Percentiles rank a stretch among this genome's conserved stretches.
Conservation (phyloP, 768 basidiomycete species). For the Cystobasidium tubakii region DNA sequence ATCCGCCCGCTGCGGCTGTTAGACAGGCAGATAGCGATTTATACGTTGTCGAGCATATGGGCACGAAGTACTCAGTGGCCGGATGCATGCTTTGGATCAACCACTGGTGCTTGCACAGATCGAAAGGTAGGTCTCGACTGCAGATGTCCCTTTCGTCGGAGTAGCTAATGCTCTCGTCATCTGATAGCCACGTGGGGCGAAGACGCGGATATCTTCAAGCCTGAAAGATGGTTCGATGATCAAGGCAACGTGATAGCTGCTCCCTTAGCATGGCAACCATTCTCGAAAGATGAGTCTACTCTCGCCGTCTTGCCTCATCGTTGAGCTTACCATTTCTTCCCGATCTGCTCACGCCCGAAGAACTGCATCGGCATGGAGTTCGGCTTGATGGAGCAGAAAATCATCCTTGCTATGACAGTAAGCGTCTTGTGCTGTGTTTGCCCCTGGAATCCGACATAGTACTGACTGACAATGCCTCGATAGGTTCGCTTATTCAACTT, state of each 20-base stretch:
- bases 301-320: too few species aligned
- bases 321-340: neutral
- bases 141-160: neutral
- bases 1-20: conserved; percentile 28
- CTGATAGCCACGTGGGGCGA: conserved; percentile 14
- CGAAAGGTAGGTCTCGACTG: conserved; percentile 16
- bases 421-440: too few species aligned
- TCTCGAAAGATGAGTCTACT: conserved; percentile 27
- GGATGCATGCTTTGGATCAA: conserved; percentile 36
- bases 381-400: conserved; percentile 35
- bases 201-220: conserved; percentile 12
- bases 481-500: conserved; percentile 33
- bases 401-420: conserved; percentile 34
- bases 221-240: conserved; percentile 31
- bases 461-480: neutral
- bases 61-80: conserved; percentile 16
- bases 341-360: neutral
- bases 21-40: conserved; percentile 29
- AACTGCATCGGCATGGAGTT: conserved; percentile 37
- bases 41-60: conserved; percentile 33
- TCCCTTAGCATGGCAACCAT: conserved; percentile 27
- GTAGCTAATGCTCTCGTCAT: neutral
- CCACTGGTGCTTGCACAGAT: conserved; percentile 35
- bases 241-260: conserved; percentile 11
- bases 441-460: too few species aligned